Evolutionary conservation across 148 eudicot genomes (phyloP).

Genomic region (Camellia lanceoleosa): DNA sequence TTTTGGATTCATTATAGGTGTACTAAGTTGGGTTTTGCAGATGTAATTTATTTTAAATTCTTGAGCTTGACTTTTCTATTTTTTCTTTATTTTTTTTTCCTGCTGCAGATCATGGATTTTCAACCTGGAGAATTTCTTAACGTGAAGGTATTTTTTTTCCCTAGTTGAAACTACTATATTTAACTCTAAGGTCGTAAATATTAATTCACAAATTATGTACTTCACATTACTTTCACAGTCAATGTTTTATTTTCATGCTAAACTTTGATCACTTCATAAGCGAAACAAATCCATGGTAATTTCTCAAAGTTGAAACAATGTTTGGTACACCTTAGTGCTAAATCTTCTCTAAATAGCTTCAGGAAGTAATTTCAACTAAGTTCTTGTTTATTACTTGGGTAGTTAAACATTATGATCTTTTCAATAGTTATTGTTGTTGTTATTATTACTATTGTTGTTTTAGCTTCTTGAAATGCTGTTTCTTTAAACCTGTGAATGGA

Average conservation of each 20-base stretch:
- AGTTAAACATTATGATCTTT: background rate
- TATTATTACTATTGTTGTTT: background rate
- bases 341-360: background rate
- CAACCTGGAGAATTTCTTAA: slow-evolving; percentile 98
- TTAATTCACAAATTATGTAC: background rate
- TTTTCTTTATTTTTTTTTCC: background rate
- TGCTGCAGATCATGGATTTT: slow-evolving; percentile 91
- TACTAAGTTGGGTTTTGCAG: slow-evolving; percentile 10
- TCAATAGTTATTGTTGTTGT: background rate
- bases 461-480: background rate
- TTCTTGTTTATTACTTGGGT: background rate
- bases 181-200: background rate
- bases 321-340: background rate
- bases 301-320: background rate
- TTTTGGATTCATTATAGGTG: slow-evolving; percentile 1
- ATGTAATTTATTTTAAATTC: background rate
- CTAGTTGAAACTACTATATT: background rate
- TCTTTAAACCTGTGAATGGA: background rate
- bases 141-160: slow-evolving; percentile 62
- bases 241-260: background rate
- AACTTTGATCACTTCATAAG: background rate
- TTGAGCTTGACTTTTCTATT: slow-evolving; percentile 3
- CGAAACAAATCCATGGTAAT: background rate
- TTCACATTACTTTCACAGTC: background rate
- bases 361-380: background rate